phyloP scores from a whole-genome alignment of 2,329 filamentous ascomycete genomes.

The Cladosporium velox region DNA sequence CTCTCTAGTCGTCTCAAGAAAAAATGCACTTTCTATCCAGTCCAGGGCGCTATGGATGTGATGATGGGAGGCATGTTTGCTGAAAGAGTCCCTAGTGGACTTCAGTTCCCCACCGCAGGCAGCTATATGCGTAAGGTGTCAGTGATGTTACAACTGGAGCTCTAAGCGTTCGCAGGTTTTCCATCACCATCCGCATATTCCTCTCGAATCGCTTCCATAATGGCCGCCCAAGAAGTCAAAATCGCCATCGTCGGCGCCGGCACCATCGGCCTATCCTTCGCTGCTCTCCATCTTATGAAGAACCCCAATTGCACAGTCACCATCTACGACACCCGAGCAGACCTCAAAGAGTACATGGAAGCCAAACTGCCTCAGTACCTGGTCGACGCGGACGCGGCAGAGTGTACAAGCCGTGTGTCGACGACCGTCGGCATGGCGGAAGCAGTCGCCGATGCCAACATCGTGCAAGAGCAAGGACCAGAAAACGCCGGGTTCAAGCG shows the following conservation, averaged over 20 bases:
- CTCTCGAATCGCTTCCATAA: background rate
- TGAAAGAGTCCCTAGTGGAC: background rate
- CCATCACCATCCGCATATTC: background rate
- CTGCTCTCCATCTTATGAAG: slow-evolving; percentile 54
- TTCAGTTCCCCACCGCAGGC: background rate
- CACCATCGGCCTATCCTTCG: slow-evolving; percentile 59
- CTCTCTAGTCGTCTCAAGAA: too few species aligned
- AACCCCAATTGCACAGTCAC: slow-evolving; percentile 45
- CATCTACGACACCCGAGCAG: slow-evolving; percentile 54
- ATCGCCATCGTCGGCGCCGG: slow-evolving; percentile 49
- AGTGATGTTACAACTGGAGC: too few species aligned
- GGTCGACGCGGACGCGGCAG: slow-evolving; percentile 32
- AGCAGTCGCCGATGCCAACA: slow-evolving; percentile 51
- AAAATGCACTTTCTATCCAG: background rate
- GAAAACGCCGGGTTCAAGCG: slow-evolving; percentile 57
- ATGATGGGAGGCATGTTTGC: background rate
- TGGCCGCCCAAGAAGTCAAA: background rate
- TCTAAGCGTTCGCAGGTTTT: background rate
- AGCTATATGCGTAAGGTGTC: background rate
- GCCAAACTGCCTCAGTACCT: slow-evolving; percentile 49
- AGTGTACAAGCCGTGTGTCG: slow-evolving; percentile 37
- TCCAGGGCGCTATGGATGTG: background rate
- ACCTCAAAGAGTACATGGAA: slow-evolving; percentile 49
- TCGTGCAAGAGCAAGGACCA: slow-evolving; percentile 63
- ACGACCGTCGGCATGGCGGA: slow-evolving; percentile 41